Evolutionary conservation across 1,139 yeast genomes (phyloP), one percentile per base, ranked within the genome.

Genomic region (Casaregolazyma lundiana): DNA sequence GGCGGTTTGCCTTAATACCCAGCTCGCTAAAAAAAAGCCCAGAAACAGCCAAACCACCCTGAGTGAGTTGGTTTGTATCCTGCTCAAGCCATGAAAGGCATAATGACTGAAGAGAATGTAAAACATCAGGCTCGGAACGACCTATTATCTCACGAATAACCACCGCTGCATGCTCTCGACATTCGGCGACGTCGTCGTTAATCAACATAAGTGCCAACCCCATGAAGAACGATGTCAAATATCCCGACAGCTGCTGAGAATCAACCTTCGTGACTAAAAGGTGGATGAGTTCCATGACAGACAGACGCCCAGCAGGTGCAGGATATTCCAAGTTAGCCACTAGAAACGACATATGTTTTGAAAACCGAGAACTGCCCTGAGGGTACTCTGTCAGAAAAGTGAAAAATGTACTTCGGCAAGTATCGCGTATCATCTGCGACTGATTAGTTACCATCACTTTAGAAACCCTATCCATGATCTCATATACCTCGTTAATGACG

Each of bases 371-470:
- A 59, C 82, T 77, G 26, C 97, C 90, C 68, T 92, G 97, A 58
- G 95, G 97, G 60, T 87, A 92, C 59, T 89, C 96, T 83, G 90
- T 85, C 59, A 92, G 69, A 59, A 92, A 94, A 60, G 83, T 92
- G 64, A 81, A 85, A 63, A 81, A 94, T 1, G 86, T 81, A 53
- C 87, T 77, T 64, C 97, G 77, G 7, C 97, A 81, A 67, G 86
- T 81, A 58, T 86, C 94, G 51, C 98, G 76, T 45, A 90, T 85
- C 58, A 84, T 89, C 47, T 78, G 78, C 8, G 92, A 75, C 53
- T 89, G 96, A 63, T 87, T 88, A 1, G 96, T 92, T 22, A 92
- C 81, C 96, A 94, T 86, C 29, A 89, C 84, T 50, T 80, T 78
- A 3, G 95, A 76, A 3, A 90, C 84, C 44, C 75, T 75, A 52